Evolutionary conservation across 2,329 filamentous ascomycete species (phyloP).

Genomic region (Phialemoniopsis sp.): DNA sequence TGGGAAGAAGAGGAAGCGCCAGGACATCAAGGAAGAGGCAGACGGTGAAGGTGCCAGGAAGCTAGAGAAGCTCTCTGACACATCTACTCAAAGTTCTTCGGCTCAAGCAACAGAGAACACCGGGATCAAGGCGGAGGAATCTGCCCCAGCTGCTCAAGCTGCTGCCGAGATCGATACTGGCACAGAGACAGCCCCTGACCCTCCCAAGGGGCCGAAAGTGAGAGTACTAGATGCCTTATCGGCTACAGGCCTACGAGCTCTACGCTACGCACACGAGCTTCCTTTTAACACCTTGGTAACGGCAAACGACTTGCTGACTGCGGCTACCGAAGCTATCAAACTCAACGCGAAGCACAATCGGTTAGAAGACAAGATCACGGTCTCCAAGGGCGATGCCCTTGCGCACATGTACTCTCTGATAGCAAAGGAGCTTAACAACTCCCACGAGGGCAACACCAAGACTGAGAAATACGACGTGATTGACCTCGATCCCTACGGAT

Average conservation of each 20-base stretch:
- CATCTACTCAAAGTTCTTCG: slow-evolving; percentile 11
- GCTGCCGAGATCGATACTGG: slow-evolving; percentile 1
- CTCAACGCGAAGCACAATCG: slow-evolving; percentile 83
- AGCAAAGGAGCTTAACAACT: slow-evolving; percentile 45
- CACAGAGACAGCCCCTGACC: slow-evolving; percentile 2
- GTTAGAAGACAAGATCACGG: slow-evolving; percentile 64
- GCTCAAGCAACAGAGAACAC: slow-evolving; percentile 3
- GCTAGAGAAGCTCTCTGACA: slow-evolving; percentile 16
- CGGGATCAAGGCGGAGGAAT: slow-evolving; percentile 1
- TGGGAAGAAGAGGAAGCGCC: slow-evolving; percentile 17
- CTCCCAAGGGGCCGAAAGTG: slow-evolving; percentile 45
- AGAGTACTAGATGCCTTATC: slow-evolving; percentile 94
- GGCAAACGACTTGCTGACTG: slow-evolving; percentile 81
- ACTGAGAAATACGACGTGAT: slow-evolving; percentile 79
- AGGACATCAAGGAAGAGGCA: slow-evolving; percentile 38
- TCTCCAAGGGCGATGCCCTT: slow-evolving; percentile 78
- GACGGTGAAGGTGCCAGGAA: slow-evolving; percentile 23
- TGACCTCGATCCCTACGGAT: slow-evolving; percentile 94
- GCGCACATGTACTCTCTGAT: slow-evolving; percentile 83
- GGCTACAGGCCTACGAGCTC: slow-evolving; percentile 83
- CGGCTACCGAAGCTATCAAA: slow-evolving; percentile 75
- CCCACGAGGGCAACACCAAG: slow-evolving; percentile 27
- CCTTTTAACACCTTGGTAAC: slow-evolving; percentile 78
- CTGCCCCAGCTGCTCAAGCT: slow-evolving; percentile 3
- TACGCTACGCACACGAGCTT: slow-evolving; percentile 89